Conservation (phyloP, 179 eudicot species). For the Silene coronaria region DNA sequence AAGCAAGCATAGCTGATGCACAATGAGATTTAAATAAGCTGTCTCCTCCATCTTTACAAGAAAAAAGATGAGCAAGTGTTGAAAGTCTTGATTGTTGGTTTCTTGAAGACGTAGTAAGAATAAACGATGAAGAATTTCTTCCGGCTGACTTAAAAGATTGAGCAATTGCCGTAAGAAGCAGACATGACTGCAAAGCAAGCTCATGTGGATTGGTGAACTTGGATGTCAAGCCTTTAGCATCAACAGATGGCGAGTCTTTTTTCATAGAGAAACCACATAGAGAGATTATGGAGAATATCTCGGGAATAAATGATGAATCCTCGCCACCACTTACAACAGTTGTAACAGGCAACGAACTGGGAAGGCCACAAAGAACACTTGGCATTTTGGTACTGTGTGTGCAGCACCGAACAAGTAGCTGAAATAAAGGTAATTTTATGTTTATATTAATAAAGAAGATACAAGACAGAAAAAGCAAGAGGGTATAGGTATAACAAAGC, state of each 20-base stretch:
- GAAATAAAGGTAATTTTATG: constrained; percentile 29
- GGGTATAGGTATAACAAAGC: neutral
- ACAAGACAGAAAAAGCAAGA: neutral
- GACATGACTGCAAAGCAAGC: constrained; percentile 62
- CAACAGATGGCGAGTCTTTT: constrained; percentile 51
- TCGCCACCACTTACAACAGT: constrained; percentile 94
- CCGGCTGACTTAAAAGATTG: constrained; percentile 81
- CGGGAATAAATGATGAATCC: constrained; percentile 85
- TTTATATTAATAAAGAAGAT: neutral
- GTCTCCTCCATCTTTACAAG: constrained; percentile 56
- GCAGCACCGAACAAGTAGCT: constrained; percentile 82
- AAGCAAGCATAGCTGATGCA: constrained; percentile 86
- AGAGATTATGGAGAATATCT: constrained; percentile 69
- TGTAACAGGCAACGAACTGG: constrained; percentile 78
- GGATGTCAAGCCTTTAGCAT: constrained; percentile 41
- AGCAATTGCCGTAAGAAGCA: constrained; percentile 71
- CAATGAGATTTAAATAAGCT: constrained; percentile 56
- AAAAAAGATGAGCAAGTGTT: constrained; percentile 66
- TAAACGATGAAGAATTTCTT: constrained; percentile 65
- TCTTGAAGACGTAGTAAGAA: constrained; percentile 73
- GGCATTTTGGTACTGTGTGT: constrained; percentile 54
- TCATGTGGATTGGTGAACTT: constrained; percentile 48
- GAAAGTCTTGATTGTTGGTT: constrained; percentile 81
- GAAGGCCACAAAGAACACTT: constrained; percentile 73
- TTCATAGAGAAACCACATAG: constrained; percentile 54